phyloP scores from a whole-genome alignment of 2,329 filamentous ascomycete species.

The Colletotrichum spaethianum region DNA sequence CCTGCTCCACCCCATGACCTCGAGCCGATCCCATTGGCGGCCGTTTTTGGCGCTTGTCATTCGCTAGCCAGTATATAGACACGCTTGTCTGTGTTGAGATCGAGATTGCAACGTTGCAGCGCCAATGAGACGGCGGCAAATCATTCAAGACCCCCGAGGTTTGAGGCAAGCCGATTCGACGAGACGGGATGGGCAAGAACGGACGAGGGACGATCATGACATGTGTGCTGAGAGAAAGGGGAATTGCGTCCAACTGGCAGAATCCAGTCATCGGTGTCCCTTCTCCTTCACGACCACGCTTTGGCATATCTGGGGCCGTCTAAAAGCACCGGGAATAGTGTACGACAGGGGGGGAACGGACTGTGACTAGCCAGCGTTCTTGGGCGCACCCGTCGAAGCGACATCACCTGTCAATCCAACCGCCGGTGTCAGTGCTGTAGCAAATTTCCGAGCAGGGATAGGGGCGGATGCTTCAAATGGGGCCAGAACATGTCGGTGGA shows the following conservation, averaged over 20 bases:
- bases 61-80: neutral
- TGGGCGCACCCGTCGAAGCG: conserved; percentile 20
- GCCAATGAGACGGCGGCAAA: conserved; percentile 36
- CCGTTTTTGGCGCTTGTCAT: conserved; percentile 20
- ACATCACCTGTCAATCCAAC: conserved; percentile 12
- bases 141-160: neutral
- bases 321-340: neutral
- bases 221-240: neutral
- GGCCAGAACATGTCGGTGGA: conserved; percentile 25
- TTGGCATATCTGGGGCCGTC: neutral
- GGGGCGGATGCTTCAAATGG: conserved; percentile 1
- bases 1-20: conserved; percentile 15
- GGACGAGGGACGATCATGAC: conserved; percentile 25
- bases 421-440: conserved; percentile 17
- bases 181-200: conserved; percentile 2
- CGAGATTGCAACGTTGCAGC: conserved; percentile 40
- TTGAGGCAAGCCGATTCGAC: conserved; percentile 25
- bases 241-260: neutral
- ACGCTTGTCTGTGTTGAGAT: conserved; percentile 28
- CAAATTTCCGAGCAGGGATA: conserved; percentile 32
- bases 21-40: conserved; percentile 9
- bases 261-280: conserved; percentile 1
- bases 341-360: neutral
- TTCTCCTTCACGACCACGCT: conserved; percentile 2
- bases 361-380: neutral